A percentile compares a stretch with the other conserved stretches of the same genome.
Evolutionary conservation across 2,329 filamentous ascomycete species (phyloP).

Genomic region (Sarocladium strictum): DNA sequence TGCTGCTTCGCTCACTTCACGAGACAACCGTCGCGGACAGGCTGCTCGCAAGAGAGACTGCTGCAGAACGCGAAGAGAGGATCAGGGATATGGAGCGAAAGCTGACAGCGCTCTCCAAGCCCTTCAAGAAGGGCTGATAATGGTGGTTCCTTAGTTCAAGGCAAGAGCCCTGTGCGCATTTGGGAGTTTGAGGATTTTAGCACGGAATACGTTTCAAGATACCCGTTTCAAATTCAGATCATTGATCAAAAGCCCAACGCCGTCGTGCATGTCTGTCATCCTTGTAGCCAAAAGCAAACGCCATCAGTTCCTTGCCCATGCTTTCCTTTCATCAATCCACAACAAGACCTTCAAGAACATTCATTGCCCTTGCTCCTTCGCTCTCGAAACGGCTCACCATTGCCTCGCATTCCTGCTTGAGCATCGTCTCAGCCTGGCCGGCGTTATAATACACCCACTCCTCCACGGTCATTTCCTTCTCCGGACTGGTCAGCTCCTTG

Average conservation of each 20-base stretch:
- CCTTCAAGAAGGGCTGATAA: background rate
- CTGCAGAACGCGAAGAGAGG: background rate
- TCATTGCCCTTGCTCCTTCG: conserved; percentile 74
- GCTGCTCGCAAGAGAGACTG: background rate
- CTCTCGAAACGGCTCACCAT: conserved; percentile 79
- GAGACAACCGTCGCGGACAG: background rate
- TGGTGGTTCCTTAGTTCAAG: too few species aligned
- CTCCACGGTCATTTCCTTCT: conserved; percentile 88
- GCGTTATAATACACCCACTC: conserved; percentile 88
- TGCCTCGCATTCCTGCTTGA: conserved; percentile 75
- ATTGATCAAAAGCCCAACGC: background rate
- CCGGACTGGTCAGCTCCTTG: conserved; percentile 61
- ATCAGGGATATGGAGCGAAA: background rate
- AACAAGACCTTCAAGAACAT: conserved; percentile 66
- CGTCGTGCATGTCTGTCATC: background rate
- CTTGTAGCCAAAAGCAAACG: background rate
- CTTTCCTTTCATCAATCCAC: conserved; percentile 29
- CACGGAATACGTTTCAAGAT: background rate
- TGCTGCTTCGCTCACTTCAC: background rate
- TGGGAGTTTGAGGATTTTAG: background rate
- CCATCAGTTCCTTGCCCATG: background rate
- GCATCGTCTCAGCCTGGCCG: conserved; percentile 67
- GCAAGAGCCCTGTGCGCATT: too few species aligned
- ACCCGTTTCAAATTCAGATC: background rate
- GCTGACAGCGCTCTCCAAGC: background rate